Percentiles rank a stretch among this genome's conserved stretches.
These are phyloP conservation scores for Ceratocystis cacaofunesta DNA, from an alignment of 2,329 filamentous ascomycete species.

Conservation along the genomic window DNA sequence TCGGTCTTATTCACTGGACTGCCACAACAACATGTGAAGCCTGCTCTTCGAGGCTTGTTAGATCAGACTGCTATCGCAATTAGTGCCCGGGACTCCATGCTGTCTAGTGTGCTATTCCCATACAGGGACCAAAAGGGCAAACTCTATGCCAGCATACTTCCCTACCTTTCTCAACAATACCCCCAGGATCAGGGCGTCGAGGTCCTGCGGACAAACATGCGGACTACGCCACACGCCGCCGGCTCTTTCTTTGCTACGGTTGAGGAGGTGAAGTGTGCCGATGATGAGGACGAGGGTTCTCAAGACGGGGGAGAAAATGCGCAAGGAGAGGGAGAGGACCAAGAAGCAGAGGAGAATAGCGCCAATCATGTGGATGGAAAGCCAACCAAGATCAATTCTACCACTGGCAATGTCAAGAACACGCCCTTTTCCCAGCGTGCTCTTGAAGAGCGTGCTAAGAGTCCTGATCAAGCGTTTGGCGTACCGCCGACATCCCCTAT, in stretches of 20 bases:
- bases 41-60: constrained; percentile 56
- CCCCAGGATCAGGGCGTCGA: constrained; percentile 53
- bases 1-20: constrained; percentile 46
- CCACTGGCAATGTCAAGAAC: neutral
- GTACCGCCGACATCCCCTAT: constrained; percentile 21
- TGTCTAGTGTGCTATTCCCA: constrained; percentile 71
- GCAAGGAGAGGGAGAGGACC: constrained; percentile 24
- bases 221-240: constrained; percentile 24
- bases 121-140: constrained; percentile 48
- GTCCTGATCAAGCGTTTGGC: constrained; percentile 10
- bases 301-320: constrained; percentile 28
- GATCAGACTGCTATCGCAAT: constrained; percentile 68
- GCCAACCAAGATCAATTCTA: constrained; percentile 16
- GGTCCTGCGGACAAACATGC: constrained; percentile 48
- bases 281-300: constrained; percentile 18
- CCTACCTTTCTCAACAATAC: constrained; percentile 57
- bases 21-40: constrained; percentile 52
- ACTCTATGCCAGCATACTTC: constrained; percentile 59
- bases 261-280: constrained; percentile 13
- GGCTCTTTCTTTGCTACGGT: constrained; percentile 21
- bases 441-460: constrained; percentile 10
- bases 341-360: neutral
- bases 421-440: constrained; percentile 8
- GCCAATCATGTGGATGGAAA: neutral
- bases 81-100: constrained; percentile 54